A percentile compares a stretch with the other conserved stretches of the same genome.
These are phyloP conservation scores for Pelargonium fulgidum DNA, from an alignment of 441 rosid species.

Conservation along the genomic window DNA sequence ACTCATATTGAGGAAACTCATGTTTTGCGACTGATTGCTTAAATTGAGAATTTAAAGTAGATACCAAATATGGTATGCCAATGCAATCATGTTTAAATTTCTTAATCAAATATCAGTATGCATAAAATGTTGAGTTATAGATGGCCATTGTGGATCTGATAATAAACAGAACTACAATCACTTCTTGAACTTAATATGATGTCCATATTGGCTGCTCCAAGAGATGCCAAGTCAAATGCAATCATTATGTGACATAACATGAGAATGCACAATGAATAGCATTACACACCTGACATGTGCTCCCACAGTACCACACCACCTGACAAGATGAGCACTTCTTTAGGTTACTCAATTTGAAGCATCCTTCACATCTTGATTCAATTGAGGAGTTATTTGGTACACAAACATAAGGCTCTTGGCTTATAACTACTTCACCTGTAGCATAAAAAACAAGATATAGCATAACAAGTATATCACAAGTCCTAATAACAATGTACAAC, in stretches of 20 bases:
- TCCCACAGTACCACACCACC: constrained; percentile 73
- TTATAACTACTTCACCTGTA: constrained; percentile 69
- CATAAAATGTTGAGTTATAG: neutral
- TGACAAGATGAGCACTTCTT: constrained; percentile 78
- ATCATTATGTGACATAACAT: neutral
- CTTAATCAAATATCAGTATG: neutral
- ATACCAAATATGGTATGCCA: neutral
- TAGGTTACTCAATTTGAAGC: constrained; percentile 46
- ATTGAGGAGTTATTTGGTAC: constrained; percentile 52
- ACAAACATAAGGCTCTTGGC: constrained; percentile 70
- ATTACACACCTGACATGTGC: constrained; percentile 63
- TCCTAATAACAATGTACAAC: neutral
- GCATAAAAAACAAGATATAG: neutral
- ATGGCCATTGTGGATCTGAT: neutral
- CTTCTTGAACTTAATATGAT: neutral
- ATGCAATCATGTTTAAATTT: neutral
- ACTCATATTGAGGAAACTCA: neutral
- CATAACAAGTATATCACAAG: neutral
- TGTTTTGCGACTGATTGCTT: neutral
- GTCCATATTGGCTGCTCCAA: neutral
- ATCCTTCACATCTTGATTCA: constrained; percentile 56
- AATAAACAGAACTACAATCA: neutral
- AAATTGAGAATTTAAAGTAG: neutral
- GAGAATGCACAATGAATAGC: constrained; percentile 2
- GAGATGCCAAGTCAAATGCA: neutral